These are phyloP conservation scores for Citrullus colocynthis DNA, from an alignment of 306 rosid species.

Conservation along the genomic window DNA sequence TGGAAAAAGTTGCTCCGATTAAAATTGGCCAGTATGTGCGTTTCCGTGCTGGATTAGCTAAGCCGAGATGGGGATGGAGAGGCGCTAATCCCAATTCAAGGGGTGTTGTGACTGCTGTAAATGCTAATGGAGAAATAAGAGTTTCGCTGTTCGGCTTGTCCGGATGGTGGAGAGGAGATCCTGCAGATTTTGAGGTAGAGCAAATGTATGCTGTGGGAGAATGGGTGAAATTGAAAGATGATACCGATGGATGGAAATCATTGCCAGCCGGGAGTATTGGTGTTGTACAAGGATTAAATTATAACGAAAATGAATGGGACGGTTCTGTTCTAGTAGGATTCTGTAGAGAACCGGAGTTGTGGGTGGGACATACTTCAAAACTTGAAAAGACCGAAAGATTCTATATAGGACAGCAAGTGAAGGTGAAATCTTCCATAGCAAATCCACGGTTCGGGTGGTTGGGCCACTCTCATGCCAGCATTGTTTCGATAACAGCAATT, in stretches of 20 bases:
- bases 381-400: constrained; percentile 52
- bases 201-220: constrained; percentile 84
- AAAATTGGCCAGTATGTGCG: constrained; percentile 87
- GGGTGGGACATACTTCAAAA: constrained; percentile 78
- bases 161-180: constrained; percentile 93
- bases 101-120: constrained; percentile 77
- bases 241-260: constrained; percentile 59
- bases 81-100: constrained; percentile 65
- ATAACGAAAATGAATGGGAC: constrained; percentile 62
- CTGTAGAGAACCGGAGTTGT: constrained; percentile 90
- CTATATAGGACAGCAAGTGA: constrained; percentile 62
- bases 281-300: constrained; percentile 83
- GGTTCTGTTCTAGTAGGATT: constrained; percentile 67
- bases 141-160: constrained; percentile 68
- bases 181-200: constrained; percentile 76
- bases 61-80: constrained; percentile 99
- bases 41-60: constrained; percentile 66
- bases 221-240: constrained; percentile 76
- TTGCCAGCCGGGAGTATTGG: constrained; percentile 74
- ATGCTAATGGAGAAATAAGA: constrained; percentile 92
- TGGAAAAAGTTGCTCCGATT: constrained; percentile 64
- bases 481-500: constrained; percentile 67
- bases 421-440: constrained; percentile 48
- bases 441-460: constrained; percentile 98
- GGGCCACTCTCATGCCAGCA: constrained; percentile 70